Evolutionary conservation across 495 filamentous ascomycete genomes (phyloP), one percentile per base, ranked within the genome.

Genomic region (Xylaria longipes): DNA sequence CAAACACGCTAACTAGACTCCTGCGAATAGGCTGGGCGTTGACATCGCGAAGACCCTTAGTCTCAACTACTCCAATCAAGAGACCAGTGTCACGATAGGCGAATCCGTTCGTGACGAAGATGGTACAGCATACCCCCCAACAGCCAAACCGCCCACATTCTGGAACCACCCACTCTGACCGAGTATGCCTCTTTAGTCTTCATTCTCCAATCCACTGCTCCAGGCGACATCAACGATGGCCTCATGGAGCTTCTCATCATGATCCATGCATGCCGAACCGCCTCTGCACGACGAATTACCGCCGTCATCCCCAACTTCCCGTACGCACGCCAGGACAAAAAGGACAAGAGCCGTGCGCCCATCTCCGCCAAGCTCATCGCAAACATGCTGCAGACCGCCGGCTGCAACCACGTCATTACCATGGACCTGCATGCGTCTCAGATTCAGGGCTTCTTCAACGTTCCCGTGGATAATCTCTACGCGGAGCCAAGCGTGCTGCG

Each of bases 191-290:
- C 61, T 31, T 61, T 41, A 79, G 95, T 97, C 78, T 99, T 97
- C 86, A 95, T 99, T 73, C 84, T 99, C 69, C 96, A 99, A 82
- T 97, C 95, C 41, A 97, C 97, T 56, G 90, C 92, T 15, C 97
- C 96, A 3, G 95, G 95, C 79, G 94, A 98, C 79, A 95, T 99
- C 85, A 99, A 99, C 83, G 97, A 99, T 79, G 96, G 94, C 58
- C 87, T 99, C 65, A 99, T 99, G 96, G 96, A 99, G 83, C 89
- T 99, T 58, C 88, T 99, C 43, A 98, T 98, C 82, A 97, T 98
- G 90, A 97, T 98, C 85, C 97, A 97, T 79, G 96, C 96, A 65
- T 99, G 96, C 88, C 95, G 97, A 75, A 98, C 96, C 29, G 97
- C 96, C 2, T 94, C 91, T n/a, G 94, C 95, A 6, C 89, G 94